Evolutionary conservation across 2,329 filamentous ascomycete genomes (phyloP).

Genomic region (Ophiocordyceps polyrhachis-furcata): DNA sequence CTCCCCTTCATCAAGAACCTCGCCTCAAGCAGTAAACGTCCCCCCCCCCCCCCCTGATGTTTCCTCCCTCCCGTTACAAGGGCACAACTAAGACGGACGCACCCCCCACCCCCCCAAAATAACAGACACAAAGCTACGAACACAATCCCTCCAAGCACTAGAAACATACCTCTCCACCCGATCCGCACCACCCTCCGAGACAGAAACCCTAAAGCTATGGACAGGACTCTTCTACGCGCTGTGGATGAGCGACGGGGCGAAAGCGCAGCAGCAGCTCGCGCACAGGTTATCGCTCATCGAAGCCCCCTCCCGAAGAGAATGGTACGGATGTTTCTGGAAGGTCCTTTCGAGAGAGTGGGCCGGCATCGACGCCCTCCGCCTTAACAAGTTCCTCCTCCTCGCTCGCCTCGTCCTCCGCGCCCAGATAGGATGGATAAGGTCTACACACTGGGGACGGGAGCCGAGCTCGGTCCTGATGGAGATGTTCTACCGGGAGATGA

Average conservation of each 20-base stretch:
- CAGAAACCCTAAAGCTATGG: conserved; percentile 68
- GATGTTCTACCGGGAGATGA: too few species aligned
- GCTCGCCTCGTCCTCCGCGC: conserved; percentile 61
- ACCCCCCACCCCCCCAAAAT: neutral
- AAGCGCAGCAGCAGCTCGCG: conserved; percentile 73
- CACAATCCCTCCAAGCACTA: conserved; percentile 58
- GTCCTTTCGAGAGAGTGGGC: conserved; percentile 54
- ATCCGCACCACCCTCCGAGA: conserved; percentile 39
- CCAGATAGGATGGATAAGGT: conserved; percentile 32
- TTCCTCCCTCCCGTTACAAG: too few species aligned
- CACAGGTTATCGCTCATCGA: neutral
- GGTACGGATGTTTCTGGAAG: conserved; percentile 50
- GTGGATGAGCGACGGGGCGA: conserved; percentile 82
- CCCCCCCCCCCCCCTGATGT: conserved; percentile 1
- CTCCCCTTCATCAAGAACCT: conserved; percentile 59
- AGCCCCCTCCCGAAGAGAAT: neutral
- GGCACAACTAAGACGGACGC: too few species aligned
- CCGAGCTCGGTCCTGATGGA: too few species aligned
- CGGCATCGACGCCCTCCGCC: conserved; percentile 54
- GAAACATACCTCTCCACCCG: conserved; percentile 54
- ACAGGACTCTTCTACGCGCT: conserved; percentile 86
- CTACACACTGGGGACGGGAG: too few species aligned
- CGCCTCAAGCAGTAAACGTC: conserved; percentile 60
- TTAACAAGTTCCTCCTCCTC: conserved; percentile 86
- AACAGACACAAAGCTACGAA: conserved; percentile 59